Percentiles rank a stretch among this genome's conserved stretches.
These are phyloP conservation scores for Penicillium sp. DNA, from an alignment of 2,329 filamentous ascomycete genomes.

Conservation along the genomic window DNA sequence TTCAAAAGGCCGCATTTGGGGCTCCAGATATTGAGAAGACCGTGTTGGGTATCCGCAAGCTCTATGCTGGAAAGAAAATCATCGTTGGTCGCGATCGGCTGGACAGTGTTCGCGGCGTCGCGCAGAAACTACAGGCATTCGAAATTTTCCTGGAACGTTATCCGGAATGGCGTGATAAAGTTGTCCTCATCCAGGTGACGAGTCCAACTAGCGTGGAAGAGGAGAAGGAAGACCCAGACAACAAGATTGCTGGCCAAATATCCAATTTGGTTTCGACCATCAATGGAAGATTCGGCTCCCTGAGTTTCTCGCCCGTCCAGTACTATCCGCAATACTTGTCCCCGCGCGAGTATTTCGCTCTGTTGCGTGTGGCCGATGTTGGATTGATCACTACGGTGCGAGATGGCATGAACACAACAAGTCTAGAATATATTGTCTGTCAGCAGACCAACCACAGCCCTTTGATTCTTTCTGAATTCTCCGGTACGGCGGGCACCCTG, in stretches of 20 bases:
- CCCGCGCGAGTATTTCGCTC: conserved; percentile 87
- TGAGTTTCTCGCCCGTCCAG: conserved; percentile 86
- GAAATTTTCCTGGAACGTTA: conserved; percentile 87
- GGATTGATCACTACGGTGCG: conserved; percentile 92
- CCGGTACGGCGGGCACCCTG: conserved; percentile 83
- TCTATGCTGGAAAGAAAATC: conserved; percentile 88
- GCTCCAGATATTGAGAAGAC: conserved; percentile 68
- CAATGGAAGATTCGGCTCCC: conserved; percentile 83
- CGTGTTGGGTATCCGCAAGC: conserved; percentile 66
- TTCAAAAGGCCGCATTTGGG: conserved; percentile 71
- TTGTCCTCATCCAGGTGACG: conserved; percentile 92
- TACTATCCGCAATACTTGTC: conserved; percentile 92
- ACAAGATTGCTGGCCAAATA: conserved; percentile 82
- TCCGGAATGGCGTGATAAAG: conserved; percentile 87
- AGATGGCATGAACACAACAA: conserved; percentile 97
- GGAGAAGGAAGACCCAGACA: conserved; percentile 71
- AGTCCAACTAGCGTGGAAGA: conserved; percentile 80
- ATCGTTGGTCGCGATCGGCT: conserved; percentile 94
- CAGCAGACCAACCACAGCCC: conserved; percentile 84
- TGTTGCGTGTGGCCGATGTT: conserved; percentile 86
- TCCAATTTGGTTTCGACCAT: conserved; percentile 88
- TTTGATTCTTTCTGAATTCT: conserved; percentile 93
- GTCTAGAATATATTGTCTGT: conserved; percentile 89
- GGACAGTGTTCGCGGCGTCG: conserved; percentile 86
- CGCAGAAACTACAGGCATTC: conserved; percentile 94